Base-by-base conservation (phyloP, 129 eudicot species). In the Arctium minus region DNA sequence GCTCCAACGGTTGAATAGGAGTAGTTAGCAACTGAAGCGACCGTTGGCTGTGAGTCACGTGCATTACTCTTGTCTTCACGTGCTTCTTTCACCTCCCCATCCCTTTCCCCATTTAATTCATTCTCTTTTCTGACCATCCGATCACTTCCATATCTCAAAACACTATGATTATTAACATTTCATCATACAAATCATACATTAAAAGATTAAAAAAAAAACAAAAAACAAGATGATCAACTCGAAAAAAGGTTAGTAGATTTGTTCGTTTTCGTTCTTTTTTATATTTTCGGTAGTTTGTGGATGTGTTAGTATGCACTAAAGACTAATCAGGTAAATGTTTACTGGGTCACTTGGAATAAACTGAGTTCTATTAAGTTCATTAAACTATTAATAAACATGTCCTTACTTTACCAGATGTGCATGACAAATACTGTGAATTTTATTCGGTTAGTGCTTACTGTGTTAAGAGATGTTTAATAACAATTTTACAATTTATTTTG, bases 41-140 rank as follows among this genome's bases (percentile, higher is more conserved):
- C 83, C 87, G 87, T 84, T 84, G 87, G 80, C 69, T 79, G 11
- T 62, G 35, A 72, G 82, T 84, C 87, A 84, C 87, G 83, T 84
- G 87, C 75, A 46, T 71, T 33, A 17, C 72, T 15, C 79, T 74
- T 75, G 2, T 74, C 73, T 38, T 46, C 87, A 84, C 31, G 87
- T 84, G 87, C 87, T 40, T 4, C 60, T 27, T 73, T 50, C 73
- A 13, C 70, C 38, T 22, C 13, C 18, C 13, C 76, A 76, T 70
- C 82, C 46, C 10, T 4, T 70, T 50, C 22, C 8, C 8, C 68
- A 60, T 4, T 60, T 60, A 60, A 17, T 60, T 60, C 68, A 60
- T 60, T 60, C 29, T 60, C 8, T n/a, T 60, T 29, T 60, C 68
- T 29, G 29, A 60, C 68, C 68, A 60, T 60, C 68, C 8, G 68